Conservation (phyloP, 2,329 filamentous ascomycete species). For the Penicillium sp. region DNA sequence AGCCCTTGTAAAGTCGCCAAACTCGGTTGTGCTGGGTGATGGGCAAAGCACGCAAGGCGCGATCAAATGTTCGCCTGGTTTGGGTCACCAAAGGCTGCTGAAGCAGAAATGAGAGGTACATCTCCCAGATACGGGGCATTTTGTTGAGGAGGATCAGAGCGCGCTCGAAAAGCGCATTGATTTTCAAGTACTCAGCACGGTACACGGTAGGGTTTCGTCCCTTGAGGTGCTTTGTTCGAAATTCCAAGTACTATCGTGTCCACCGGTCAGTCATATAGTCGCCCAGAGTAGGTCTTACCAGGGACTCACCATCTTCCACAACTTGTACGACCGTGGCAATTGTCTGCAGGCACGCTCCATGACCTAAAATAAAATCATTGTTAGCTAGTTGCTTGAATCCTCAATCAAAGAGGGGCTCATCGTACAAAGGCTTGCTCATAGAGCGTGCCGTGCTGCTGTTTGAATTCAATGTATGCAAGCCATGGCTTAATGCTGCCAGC, state of each 20-base stretch:
- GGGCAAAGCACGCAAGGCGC: slow-evolving; percentile 81
- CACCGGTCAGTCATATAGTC: slow-evolving; percentile 13
- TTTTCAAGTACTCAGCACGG: slow-evolving; percentile 77
- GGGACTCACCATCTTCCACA: slow-evolving; percentile 78
- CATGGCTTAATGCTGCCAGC: slow-evolving; percentile 83
- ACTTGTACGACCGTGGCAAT: slow-evolving; percentile 90
- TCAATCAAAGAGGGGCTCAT: slow-evolving; percentile 3
- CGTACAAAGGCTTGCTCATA: slow-evolving; percentile 75
- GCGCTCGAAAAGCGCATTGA: slow-evolving; percentile 89
- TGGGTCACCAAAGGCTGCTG: slow-evolving; percentile 86
- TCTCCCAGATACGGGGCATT: slow-evolving; percentile 97
- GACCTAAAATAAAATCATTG: slow-evolving; percentile 41
- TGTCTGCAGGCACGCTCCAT: slow-evolving; percentile 88
- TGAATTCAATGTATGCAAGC: slow-evolving; percentile 90
- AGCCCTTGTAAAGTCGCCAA: slow-evolving; percentile 85
- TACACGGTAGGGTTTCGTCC: slow-evolving; percentile 78
- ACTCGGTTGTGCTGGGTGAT: slow-evolving; percentile 93
- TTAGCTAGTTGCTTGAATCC: too few relatives aligned
- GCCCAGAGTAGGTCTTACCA: slow-evolving; percentile 11
- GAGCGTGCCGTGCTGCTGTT: slow-evolving; percentile 74
- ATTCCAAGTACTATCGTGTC: slow-evolving; percentile 65
- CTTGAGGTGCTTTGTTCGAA: slow-evolving; percentile 73
- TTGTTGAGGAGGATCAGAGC: slow-evolving; percentile 93
- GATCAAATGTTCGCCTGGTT: slow-evolving; percentile 83
- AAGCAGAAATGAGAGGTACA: slow-evolving; percentile 87